Percentiles rank a stretch among this genome's conserved stretches.
Evolutionary conservation across 768 basidiomycete species (phyloP).

Genomic region (Hericium coralloides): DNA sequence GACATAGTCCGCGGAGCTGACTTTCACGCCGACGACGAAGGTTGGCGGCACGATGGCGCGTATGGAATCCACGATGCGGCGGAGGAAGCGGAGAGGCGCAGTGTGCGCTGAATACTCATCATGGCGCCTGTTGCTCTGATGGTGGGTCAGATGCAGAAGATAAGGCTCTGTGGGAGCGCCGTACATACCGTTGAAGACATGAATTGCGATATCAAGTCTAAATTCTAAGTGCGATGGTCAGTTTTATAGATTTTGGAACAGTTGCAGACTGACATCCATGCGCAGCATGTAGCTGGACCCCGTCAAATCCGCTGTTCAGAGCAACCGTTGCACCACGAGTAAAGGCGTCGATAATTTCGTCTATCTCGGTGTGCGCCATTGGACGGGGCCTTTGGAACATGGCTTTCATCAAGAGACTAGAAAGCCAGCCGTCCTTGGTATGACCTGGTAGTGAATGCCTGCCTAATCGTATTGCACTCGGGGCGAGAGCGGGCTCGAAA

Average conservation of each 20-base stretch:
- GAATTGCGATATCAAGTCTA: conserved; percentile 76
- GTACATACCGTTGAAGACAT: conserved; percentile 55
- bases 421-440: conserved; percentile 19
- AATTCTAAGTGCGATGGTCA: not conserved
- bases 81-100: conserved; percentile 49
- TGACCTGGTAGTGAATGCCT: conserved; percentile 7
- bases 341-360: conserved; percentile 51
- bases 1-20: conserved; percentile 73
- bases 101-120: conserved; percentile 48
- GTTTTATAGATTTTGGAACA: not conserved
- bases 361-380: conserved; percentile 55
- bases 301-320: conserved; percentile 67
- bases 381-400: conserved; percentile 55
- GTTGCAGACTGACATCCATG: conserved; percentile 64
- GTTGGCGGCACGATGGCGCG: conserved; percentile 40
- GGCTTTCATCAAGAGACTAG: conserved; percentile 32
- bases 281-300: conserved; percentile 75
- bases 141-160: not conserved
- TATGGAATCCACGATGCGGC: conserved; percentile 45
- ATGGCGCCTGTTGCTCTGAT: conserved; percentile 40
- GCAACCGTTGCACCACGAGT: conserved; percentile 60
- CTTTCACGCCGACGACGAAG: conserved; percentile 73
- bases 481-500: conserved; percentile 56
- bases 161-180: too few relatives aligned
- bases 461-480: conserved; percentile 53